Conservation (phyloP, 768 basidiomycete genomes). For the Termitomyces sp. region DNA sequence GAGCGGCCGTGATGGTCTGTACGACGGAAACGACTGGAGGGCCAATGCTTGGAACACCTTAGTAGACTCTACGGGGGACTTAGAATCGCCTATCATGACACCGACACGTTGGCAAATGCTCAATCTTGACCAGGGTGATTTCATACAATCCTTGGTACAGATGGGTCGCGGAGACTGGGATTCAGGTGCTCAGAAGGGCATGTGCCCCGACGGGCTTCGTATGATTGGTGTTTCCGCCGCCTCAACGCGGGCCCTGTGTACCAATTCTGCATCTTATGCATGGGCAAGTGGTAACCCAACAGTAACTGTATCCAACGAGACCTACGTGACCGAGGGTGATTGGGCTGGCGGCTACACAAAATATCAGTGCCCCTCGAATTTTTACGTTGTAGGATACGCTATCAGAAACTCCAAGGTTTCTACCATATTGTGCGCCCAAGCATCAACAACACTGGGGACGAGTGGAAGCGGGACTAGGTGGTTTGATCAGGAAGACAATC, state of each 20-base stretch:
- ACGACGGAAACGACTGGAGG: slow-evolving; percentile 14
- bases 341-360: slow-evolving; percentile 14
- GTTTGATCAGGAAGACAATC: slow-evolving; percentile 11
- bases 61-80: background rate
- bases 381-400: slow-evolving; percentile 11
- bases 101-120: slow-evolving; percentile 11
- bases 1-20: slow-evolving; percentile 5
- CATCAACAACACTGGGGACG: slow-evolving; percentile 4
- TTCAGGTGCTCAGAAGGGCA: slow-evolving; percentile 11
- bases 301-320: slow-evolving; percentile 6
- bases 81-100: slow-evolving; percentile 1
- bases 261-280: slow-evolving; percentile 4
- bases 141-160: slow-evolving; percentile 9
- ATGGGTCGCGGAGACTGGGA: slow-evolving; percentile 11
- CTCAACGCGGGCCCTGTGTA: slow-evolving; percentile 10
- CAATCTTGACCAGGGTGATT: slow-evolving; percentile 13
- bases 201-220: slow-evolving; percentile 13
- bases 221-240: slow-evolving; percentile 12
- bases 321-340: slow-evolving; percentile 8
- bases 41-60: slow-evolving; percentile 5
- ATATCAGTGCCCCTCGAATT: slow-evolving; percentile 12
- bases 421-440: slow-evolving; percentile 9
- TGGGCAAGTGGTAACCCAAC: slow-evolving; percentile 11
- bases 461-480: slow-evolving; percentile 8
- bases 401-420: slow-evolving; percentile 10